Conservation (phyloP, 2,329 filamentous ascomycete species). For the Sordariomycetes sp. region DNA sequence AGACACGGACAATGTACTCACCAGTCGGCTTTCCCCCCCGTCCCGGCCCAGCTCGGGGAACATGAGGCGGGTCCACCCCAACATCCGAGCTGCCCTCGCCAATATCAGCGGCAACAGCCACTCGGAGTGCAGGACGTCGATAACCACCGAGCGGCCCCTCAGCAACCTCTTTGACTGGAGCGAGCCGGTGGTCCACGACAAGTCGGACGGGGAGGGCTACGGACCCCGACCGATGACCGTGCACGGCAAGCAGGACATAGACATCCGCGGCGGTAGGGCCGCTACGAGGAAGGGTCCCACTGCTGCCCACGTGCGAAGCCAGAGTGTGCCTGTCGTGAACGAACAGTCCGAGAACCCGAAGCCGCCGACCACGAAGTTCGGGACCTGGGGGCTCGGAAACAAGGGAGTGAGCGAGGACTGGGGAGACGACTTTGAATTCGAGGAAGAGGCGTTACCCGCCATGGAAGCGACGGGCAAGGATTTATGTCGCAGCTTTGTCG, state of each 20-base stretch:
- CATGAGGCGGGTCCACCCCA: conserved; percentile 40
- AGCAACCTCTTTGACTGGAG: conserved; percentile 74
- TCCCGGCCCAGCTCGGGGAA: conserved; percentile 38
- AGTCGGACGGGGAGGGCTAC: conserved; percentile 44
- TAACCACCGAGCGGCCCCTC: conserved; percentile 35
- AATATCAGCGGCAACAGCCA: conserved; percentile 36
- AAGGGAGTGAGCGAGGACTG: conserved; percentile 78
- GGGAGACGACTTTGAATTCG: conserved; percentile 83
- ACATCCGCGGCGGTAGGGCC: conserved; percentile 59
- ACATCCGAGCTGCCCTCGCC: conserved; percentile 41
- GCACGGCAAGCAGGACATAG: conserved; percentile 63
- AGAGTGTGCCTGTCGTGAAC: conserved; percentile 66
- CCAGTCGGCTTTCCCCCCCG: conserved; percentile 48
- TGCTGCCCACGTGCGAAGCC: conserved; percentile 63
- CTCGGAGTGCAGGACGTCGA: conserved; percentile 13
- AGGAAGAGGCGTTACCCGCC: conserved; percentile 22
- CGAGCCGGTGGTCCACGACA: conserved; percentile 53
- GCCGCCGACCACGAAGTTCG: conserved; percentile 56
- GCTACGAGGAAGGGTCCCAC: conserved; percentile 57
- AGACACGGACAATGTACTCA: conserved; percentile 39
- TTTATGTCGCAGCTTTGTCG: conserved; percentile 28
- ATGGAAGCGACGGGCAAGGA: conserved; percentile 23
- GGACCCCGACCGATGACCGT: conserved; percentile 62
- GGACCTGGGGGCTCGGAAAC: conserved; percentile 71
- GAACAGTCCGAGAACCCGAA: conserved; percentile 47